These are phyloP conservation scores for Aspergillus fischeri DNA, from an alignment of 2,329 filamentous ascomycete genomes.

Conservation along the genomic window DNA sequence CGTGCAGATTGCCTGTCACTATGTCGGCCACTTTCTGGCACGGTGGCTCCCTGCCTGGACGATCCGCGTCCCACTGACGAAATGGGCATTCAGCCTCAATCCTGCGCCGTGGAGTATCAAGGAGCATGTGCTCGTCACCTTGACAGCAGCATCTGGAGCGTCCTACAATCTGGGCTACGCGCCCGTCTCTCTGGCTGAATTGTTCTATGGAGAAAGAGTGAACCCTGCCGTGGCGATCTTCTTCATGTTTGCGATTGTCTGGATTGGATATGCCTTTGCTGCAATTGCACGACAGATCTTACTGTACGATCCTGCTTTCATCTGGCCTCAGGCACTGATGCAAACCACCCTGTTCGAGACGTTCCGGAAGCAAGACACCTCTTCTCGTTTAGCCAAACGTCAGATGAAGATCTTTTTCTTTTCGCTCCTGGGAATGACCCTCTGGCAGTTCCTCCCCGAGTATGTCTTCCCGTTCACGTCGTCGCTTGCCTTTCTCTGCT, in stretches of 20 bases:
- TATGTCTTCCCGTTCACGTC: slow-evolving; percentile 58
- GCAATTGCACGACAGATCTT: slow-evolving; percentile 55
- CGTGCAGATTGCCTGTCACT: slow-evolving; percentile 56
- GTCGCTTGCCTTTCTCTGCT: slow-evolving; percentile 60
- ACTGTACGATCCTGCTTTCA: slow-evolving; percentile 55
- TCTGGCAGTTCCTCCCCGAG: slow-evolving; percentile 62
- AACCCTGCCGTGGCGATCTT: slow-evolving; percentile 53
- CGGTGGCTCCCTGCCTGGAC: slow-evolving; percentile 47
- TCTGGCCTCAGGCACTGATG: slow-evolving; percentile 52
- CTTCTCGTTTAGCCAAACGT: slow-evolving; percentile 46
- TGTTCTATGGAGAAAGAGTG: slow-evolving; percentile 54
- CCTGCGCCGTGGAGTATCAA: slow-evolving; percentile 56
- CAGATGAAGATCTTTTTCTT: slow-evolving; percentile 58
- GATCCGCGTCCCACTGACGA: slow-evolving; percentile 46
- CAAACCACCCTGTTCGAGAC: slow-evolving; percentile 59
- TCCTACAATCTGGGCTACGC: slow-evolving; percentile 51
- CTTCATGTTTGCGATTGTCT: slow-evolving; percentile 59
- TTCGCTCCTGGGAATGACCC: slow-evolving; percentile 48
- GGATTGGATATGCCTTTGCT: slow-evolving; percentile 57
- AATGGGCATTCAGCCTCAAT: slow-evolving; percentile 51
- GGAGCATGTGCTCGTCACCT: slow-evolving; percentile 55
- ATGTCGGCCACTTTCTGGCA: slow-evolving; percentile 51
- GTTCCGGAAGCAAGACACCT: slow-evolving; percentile 44
- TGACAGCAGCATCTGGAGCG: slow-evolving; percentile 52
- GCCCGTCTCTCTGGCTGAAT: slow-evolving; percentile 53